Evolutionary conservation across 1,284 basidiomycete species (phyloP), one percentile per base, ranked within the genome.

Genomic region (Stygiomarasmius scandens): DNA sequence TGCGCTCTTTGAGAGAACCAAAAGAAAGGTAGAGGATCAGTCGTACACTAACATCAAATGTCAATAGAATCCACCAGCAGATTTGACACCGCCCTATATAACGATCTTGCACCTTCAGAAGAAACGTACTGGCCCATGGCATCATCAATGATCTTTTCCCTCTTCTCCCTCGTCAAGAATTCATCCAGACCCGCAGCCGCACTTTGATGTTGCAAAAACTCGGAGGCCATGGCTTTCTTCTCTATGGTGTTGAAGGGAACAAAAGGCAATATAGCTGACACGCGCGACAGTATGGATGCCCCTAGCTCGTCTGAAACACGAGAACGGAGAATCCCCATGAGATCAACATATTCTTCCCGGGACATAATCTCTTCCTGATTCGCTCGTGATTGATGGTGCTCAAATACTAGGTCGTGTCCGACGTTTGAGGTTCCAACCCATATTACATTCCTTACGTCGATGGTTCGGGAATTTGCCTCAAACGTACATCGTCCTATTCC

Each of bases 351-450:
- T 62, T 90, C 87, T 52, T 85, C 82, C n/a, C 86, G 79, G 23
- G 82, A 77, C 74, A 90, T 82, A 41, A 79, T 71, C 43, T 77
- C 72, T 51, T 85, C 78, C 24, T 80, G 77, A 53, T 75, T 72
- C 34, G 73, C 68, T 44, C 85, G 80, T 16, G 78, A 70, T 24
- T 75, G 72, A 52, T 86, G 82, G 67, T 90, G 81, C 64, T 88
- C 81, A 61, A 87, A 85, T 24, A 92, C 83, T 27, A 89, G 69
- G 50, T 89, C 83, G 59, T 90, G 85, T 22, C 90, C 90, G 47
- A 91, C 78, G 65, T 92, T 92, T 24, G 90, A 92, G 0, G 90
- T 93, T 29, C 87, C 88, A 22, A 93, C 72, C 90, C 90, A 93
- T 47, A 92, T 81, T 49, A 91, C 89, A 64, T 89, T 87, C 46